Evolutionary conservation across 2,329 filamentous ascomycete species (phyloP).

Genomic region (Pestalotiopsis sp.): DNA sequence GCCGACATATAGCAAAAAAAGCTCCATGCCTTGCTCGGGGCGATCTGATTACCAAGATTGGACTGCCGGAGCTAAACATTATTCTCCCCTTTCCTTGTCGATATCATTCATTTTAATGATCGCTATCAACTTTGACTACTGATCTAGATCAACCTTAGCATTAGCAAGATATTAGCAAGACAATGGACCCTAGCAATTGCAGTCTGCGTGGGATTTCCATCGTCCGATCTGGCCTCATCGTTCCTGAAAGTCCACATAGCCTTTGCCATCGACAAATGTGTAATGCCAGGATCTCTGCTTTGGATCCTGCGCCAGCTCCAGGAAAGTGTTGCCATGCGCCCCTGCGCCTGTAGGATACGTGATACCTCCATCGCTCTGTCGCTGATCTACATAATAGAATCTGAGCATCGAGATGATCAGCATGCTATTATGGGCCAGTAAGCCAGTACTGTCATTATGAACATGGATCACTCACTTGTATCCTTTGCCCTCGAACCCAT

Average conservation of each 20-base stretch:
- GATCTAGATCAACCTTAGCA: not conserved
- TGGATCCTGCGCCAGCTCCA: conserved; percentile 19
- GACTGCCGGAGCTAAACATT: not conserved
- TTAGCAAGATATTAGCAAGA: not conserved
- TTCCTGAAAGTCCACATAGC: conserved; percentile 12
- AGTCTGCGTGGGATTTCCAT: not conserved
- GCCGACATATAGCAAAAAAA: not conserved
- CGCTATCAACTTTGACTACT: not conserved
- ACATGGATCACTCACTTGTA: conserved; percentile 27
- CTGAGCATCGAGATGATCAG: conserved; percentile 1
- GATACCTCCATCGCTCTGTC: conserved; percentile 17
- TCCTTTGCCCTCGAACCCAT: conserved; percentile 21
- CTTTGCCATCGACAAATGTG: conserved; percentile 21
- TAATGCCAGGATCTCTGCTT: conserved; percentile 22
- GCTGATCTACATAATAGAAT: conserved; percentile 25
- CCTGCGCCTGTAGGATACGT: conserved; percentile 15
- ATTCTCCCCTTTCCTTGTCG: not conserved
- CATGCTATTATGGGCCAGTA: not conserved
- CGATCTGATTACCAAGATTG: not conserved
- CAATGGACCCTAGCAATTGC: not conserved
- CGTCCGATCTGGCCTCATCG: not conserved
- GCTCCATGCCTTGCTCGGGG: not conserved
- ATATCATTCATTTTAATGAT: not conserved
- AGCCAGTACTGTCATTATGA: not conserved
- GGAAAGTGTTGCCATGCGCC: conserved; percentile 18